Evolutionary conservation across 2,329 filamentous ascomycete species (phyloP).

Genomic region (Diaporthe citrichinensis): DNA sequence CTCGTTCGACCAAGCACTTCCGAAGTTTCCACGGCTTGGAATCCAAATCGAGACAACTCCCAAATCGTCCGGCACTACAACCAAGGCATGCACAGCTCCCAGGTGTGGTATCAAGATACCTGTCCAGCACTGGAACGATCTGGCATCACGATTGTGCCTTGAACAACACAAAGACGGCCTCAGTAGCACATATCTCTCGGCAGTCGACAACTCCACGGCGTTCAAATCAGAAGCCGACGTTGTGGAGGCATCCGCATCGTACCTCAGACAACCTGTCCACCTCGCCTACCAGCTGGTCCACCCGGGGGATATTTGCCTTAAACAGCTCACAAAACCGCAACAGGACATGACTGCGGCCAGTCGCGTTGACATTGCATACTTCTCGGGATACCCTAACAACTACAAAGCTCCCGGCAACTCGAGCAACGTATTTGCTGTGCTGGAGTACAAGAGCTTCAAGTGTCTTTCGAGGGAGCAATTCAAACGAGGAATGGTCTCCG

Average conservation of each 20-base stretch:
- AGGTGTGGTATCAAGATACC: neutral
- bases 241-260: neutral
- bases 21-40: neutral
- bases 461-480: neutral
- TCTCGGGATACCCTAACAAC: neutral
- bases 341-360: neutral
- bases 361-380: neutral
- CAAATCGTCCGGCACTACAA: neutral
- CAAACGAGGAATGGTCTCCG: neutral
- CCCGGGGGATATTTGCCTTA: neutral
- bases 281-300: neutral
- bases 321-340: neutral
- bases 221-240: neutral
- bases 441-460: neutral
- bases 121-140: neutral
- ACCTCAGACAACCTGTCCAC: neutral
- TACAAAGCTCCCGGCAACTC: neutral
- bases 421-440: neutral
- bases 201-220: rapidly evolving
- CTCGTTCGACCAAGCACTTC: neutral
- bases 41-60: rapidly evolving
- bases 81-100: neutral
- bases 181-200: neutral
- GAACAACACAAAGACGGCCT: neutral
- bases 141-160: neutral